Evolutionary conservation across 2,329 filamentous ascomycete genomes (phyloP).

Genomic region (Fusarium humuli): DNA sequence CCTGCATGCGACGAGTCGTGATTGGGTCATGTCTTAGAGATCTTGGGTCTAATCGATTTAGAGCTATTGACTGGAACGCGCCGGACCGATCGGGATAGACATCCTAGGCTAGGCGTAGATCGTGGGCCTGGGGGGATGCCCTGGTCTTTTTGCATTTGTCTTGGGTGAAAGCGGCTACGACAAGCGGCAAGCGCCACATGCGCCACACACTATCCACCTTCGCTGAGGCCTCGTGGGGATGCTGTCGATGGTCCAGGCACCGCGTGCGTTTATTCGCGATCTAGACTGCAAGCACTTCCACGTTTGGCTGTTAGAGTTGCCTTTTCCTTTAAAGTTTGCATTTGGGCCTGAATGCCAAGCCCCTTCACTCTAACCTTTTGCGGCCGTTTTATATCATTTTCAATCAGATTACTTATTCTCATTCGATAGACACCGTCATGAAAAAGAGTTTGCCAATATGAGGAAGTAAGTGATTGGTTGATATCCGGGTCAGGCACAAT

Average conservation of each 20-base stretch:
- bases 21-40: conserved; percentile 21
- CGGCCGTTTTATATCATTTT: neutral
- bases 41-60: conserved; percentile 10
- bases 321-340: neutral
- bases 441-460: neutral
- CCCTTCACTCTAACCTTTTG: conserved; percentile 23
- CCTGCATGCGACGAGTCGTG: conserved; percentile 17
- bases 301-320: conserved; percentile 24
- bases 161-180: conserved; percentile 24
- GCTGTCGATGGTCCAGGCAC: conserved; percentile 8
- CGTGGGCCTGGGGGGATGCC: neutral
- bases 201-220: conserved; percentile 10
- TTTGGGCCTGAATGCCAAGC: conserved; percentile 35
- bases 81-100: conserved; percentile 32
- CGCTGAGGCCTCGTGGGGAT: neutral
- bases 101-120: conserved; percentile 3
- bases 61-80: conserved; percentile 34
- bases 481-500: conserved; percentile 4
- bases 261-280: conserved; percentile 18
- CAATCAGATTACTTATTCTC: neutral
- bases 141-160: conserved; percentile 24
- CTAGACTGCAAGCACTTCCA: conserved; percentile 8
- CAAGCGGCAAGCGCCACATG: conserved; percentile 25
- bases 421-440: conserved; percentile 10
- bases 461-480: conserved; percentile 13